Evolutionary conservation across 225 moss, liverwort and hornwort genomes (phyloP).

Genomic region (Physcomitrellopsis africana): DNA sequence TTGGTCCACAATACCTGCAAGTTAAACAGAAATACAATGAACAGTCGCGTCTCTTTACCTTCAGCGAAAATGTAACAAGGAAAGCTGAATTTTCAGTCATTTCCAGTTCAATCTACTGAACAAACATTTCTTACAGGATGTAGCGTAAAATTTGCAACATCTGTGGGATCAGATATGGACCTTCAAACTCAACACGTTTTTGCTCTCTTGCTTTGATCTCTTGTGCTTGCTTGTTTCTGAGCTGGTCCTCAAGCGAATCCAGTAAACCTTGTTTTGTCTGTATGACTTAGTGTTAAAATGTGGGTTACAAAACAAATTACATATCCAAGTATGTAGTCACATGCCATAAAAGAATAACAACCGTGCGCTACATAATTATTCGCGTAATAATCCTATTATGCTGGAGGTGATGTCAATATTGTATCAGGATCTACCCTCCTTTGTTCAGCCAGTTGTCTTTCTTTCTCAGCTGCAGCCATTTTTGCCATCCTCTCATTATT

Average conservation of each 20-base stretch:
- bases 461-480: slow-evolving; percentile 60
- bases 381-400: not conserved
- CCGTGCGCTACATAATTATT: not conserved
- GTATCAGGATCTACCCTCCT: slow-evolving; percentile 35
- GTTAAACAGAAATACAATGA: slow-evolving; percentile 19
- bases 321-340: not conserved
- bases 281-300: not conserved
- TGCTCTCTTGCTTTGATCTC: slow-evolving; percentile 87
- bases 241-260: slow-evolving; percentile 82
- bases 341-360: not conserved
- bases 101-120: not conserved
- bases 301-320: not conserved
- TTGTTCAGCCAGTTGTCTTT: slow-evolving; percentile 48
- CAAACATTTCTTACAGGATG: not conserved
- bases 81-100: not conserved
- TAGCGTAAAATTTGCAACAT: not conserved
- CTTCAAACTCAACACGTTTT: slow-evolving; percentile 86
- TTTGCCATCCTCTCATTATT: slow-evolving; percentile 56
- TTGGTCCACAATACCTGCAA: slow-evolving; percentile 76
- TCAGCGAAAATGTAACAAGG: not conserved
- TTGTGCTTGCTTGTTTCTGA: slow-evolving; percentile 84
- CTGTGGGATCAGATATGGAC: slow-evolving; percentile 26
- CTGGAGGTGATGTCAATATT: not conserved
- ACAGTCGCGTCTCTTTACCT: not conserved
- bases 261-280: slow-evolving; percentile 94